Evolutionary conservation across 495 filamentous ascomycete genomes (phyloP), one percentile per base, ranked within the genome.

Genomic region (Penicillium salamii): DNA sequence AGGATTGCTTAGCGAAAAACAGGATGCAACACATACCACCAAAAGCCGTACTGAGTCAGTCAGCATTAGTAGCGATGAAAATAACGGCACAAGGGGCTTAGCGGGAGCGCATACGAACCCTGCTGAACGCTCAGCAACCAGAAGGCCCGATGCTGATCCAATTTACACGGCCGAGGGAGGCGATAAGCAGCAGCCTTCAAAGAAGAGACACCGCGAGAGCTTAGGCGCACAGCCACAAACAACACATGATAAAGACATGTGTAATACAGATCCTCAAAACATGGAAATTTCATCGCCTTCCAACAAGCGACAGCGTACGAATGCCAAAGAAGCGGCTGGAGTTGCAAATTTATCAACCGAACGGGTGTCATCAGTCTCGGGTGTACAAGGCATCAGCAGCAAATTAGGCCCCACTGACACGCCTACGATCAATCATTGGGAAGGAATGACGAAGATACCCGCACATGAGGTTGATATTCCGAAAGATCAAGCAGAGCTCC

Each of bases 401-500:
- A 35, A 24, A 26, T 7, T 18, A 24, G 29, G 21, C 42, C 7
- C 5, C 3, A 15, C 19, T 9, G 17, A 17, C 9, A 3, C 13
- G 13, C 11, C 14, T 21, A 24, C 7, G 18, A 26, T 11, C 13
- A 49, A 70, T 45, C 63, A 66, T 5, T 75, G 71, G 73, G 35
- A 63, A 39, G 65, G 69, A 33, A 64, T 74, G 63, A 59, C 49
- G 28, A 48, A 48, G 32, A 74, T 85, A 37, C 63, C 66, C 18
- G 61, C 54, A 17, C 60, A 61, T 38, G 75, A 84, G 53, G 63
- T 82, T 20, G 68, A 51, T 26, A 80, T 90, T 37, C 78, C 81
- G 5, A 74, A 66, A 28, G 77, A 81, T 13, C 90, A 95, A 58
- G 65, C 68, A 40, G 56, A 69, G 15, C 61, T 91, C 14, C 61